Evolutionary conservation across 176 grass and related monocot genomes (phyloP), one percentile per base, ranked within the genome.

Genomic region (Aegilops sharonensis): DNA sequence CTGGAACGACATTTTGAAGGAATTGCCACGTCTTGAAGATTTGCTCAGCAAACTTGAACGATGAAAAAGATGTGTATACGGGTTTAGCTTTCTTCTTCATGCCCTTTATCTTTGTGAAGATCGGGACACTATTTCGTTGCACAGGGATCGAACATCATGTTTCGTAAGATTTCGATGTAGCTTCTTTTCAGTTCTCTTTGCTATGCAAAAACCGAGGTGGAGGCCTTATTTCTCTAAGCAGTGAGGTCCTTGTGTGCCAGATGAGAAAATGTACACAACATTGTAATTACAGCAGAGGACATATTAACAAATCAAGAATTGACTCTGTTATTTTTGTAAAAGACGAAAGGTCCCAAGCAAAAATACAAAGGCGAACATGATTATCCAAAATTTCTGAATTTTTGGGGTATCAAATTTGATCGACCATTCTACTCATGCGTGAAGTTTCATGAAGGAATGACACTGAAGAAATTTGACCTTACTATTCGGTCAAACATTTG

Each of bases 1-100:
- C 77, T 98, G 94, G 97, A 92, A 87, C 32, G 84, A 90, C 72
- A 89, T 98, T 77, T 76, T 94, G 27, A 86, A 94, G 77, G 96
- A 98, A 85, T 76, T 94, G 21, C 97, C 92, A 40, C 94, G 79
- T 62, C 79, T 96, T 82, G 94, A 98, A 89, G 81, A 88, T 91
- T 77, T 98, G 4, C 81, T 96, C 69, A 98, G 94, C 88, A 98
- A 96, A 91, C 82, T 98, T 80, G 97, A 98, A 91, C 86, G 90
- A 80, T 98, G 68, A 94, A 40, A 60, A 10, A 24, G 69, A 45
- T 45, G 21, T 40, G 6, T 21, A 52, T 80, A 20, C 1, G 32
- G 10, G 31, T 74, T n/a, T 42, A 27, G 36, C 83, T 73, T 72
- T 45, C 54, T 73, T 52, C 30, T 11, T 5, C 42, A 56, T 52